Base-by-base conservation (phyloP, 176 grass and related monocot genomes). In the Stipa capillata region DNA sequence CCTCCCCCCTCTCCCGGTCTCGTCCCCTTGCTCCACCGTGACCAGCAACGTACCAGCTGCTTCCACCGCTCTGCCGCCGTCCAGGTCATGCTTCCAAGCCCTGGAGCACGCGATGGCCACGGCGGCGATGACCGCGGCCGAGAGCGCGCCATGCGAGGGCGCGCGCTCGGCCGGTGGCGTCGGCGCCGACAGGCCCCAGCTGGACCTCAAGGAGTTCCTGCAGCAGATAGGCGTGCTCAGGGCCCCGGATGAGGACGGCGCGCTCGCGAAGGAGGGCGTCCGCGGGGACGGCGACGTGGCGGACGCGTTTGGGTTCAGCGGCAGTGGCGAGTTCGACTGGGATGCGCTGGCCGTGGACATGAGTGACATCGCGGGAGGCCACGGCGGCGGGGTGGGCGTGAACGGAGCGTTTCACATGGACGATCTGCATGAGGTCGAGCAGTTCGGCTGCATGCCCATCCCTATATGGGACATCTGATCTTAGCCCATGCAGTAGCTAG, bases 121-220 rank as follows among this genome's bases (percentile, higher is more conserved):
- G 82, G 49, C 77, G 29, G 41, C 27, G n/a, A n/a, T n/a, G n/a
- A n/a, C n/a, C 6, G 24, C 74, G 60, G 41, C 34, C 62, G 69
- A 82, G 4, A 20, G 8, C 21, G 71, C 42, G 25, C 67, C n/a
- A 8, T 11, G 29, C 25, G 5, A 12, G 4, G 32, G 15, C n/a
- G n/a, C n/a, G n/a, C n/a, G n/a, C n/a, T n/a, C n/a, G n/a, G n/a
- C n/a, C n/a, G n/a, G n/a, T n/a, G n/a, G n/a, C 16, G 16, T 25
- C 8, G 45, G 31, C 31, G 42, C 16, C 8, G 86, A 90, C 77
- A 99, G 85, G 63, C 96, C 96, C 31, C 96, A 99, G 92, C 91
- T 99, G 20, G 96, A 99, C 75, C 92, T 99, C 51, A 87, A 89
- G 86, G 96, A 99, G 84, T 99, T 99, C 84, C 68, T 99, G 68